Conservation (phyloP, 306 rosid species). For the Hippophae gyantsensis region DNA sequence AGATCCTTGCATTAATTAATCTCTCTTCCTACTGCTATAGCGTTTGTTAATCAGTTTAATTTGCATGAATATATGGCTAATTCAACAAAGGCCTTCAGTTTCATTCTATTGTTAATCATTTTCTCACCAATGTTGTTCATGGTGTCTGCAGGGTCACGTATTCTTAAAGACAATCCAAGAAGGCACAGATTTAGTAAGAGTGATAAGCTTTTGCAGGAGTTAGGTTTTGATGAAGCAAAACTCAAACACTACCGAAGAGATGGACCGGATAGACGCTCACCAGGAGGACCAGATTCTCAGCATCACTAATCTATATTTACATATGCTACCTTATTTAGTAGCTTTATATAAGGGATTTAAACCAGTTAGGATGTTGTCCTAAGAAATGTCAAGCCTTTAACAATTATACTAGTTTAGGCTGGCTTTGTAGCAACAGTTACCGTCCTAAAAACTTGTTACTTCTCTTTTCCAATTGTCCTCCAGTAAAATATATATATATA, state of each 20-base stretch:
- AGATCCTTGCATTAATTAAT: neutral
- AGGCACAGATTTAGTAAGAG: conserved; percentile 17
- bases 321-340: neutral
- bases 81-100: neutral
- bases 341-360: neutral
- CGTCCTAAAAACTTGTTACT: too few relatives aligned
- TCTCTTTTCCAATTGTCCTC: too few relatives aligned
- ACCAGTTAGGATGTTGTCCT: too few relatives aligned
- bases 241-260: neutral
- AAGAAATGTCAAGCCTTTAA: too few relatives aligned
- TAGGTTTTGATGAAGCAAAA: conserved; percentile 7
- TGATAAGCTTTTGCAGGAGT: conserved; percentile 22
- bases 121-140: conserved; percentile 6
- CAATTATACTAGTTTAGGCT: too few relatives aligned
- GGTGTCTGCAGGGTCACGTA: conserved; percentile 27
- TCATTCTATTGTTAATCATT: conserved; percentile 19
- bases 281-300: conserved; percentile 46
- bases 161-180: conserved; percentile 12
- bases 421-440: too few relatives aligned
- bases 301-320: conserved; percentile 18
- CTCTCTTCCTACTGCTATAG: neutral
- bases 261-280: conserved; percentile 26
- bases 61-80: conserved; percentile 19
- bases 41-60: neutral
- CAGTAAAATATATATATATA: too few relatives aligned